A percentile compares a stretch with the other conserved stretches of the same genome.
Evolutionary conservation across 169 alveolate species (phyloP).

Genomic region (Eimeria praecox): DNA sequence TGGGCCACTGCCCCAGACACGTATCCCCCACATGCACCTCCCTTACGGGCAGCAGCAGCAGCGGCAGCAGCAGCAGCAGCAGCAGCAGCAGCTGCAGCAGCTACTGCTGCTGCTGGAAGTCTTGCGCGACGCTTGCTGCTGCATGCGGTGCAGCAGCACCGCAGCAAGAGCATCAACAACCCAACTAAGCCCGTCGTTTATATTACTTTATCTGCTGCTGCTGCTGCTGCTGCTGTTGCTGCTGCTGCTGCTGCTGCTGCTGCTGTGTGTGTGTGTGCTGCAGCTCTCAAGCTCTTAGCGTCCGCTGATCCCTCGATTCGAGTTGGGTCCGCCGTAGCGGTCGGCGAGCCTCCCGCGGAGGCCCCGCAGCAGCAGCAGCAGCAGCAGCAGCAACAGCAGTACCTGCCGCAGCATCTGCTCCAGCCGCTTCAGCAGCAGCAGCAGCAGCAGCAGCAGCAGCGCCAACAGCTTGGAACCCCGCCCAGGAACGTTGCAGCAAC

Average conservation of each 20-base stretch:
- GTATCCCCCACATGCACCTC: background rate
- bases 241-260: background rate
- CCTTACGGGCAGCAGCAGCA: background rate
- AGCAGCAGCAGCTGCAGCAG: background rate
- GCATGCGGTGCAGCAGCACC: too few relatives aligned
- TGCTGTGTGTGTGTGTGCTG: conserved; percentile 30
- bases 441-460: conserved; percentile 36
- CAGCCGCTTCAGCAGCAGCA: background rate
- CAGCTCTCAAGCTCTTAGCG: conserved; percentile 2
- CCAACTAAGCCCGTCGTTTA: too few relatives aligned
- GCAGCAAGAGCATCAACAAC: too few relatives aligned
- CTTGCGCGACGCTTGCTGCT: too few relatives aligned
- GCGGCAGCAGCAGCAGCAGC: background rate
- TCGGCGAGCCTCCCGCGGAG: conserved; percentile 9
- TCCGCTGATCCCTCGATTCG: background rate
- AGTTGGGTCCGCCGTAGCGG: background rate
- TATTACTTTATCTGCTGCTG: background rate
- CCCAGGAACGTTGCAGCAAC: background rate
- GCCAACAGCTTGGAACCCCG: background rate
- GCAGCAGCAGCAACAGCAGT: background rate
- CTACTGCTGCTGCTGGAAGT: background rate
- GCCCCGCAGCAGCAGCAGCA: conserved; percentile 13
- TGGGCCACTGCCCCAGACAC: background rate
- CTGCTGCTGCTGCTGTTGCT: background rate
- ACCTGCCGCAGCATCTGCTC: background rate